Conservation (phyloP, 352 stramenopile species). For the Phytophthora cajani region DNA sequence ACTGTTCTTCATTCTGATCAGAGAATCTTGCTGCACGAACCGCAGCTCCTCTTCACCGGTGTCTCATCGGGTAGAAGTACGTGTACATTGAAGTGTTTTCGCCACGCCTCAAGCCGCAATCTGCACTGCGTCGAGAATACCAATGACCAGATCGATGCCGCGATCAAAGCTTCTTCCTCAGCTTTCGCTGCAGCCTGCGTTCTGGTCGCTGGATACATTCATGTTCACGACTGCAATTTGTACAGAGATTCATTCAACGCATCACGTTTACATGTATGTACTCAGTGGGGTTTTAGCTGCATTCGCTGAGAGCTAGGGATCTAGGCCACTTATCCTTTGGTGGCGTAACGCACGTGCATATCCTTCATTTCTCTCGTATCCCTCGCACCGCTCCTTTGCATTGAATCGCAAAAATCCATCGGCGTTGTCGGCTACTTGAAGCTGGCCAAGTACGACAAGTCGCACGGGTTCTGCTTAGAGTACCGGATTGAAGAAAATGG, state of each 20-base stretch:
- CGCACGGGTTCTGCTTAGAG: conserved; percentile 47
- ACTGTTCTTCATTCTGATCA: too few relatives aligned
- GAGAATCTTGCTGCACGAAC: conserved; percentile 2
- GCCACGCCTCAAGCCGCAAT: conserved; percentile 2
- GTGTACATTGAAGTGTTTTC: neutral
- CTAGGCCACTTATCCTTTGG: neutral
- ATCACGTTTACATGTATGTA: conserved; percentile 15
- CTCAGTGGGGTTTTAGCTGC: conserved; percentile 12
- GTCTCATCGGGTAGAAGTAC: conserved; percentile 7
- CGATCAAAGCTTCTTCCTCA: conserved; percentile 11
- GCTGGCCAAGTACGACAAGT: conserved; percentile 61
- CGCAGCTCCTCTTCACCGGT: neutral
- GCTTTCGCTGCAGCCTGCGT: conserved; percentile 10
- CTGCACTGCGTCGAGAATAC: neutral
- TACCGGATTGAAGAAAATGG: conserved; percentile 29
- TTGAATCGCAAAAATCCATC: conserved; percentile 2
- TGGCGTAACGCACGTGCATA: neutral
- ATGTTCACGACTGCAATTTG: conserved; percentile 7
- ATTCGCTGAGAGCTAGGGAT: neutral
- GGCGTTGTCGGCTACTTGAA: conserved; percentile 48
- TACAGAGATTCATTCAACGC: neutral
- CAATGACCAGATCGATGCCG: conserved; percentile 15
- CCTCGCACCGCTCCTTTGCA: conserved; percentile 9
- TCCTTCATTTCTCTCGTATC: conserved; percentile 12
- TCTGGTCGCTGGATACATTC: conserved; percentile 16